These are phyloP conservation scores for Globisporangium emineosum DNA, from an alignment of 352 stramenopile genomes.

Conservation along the genomic window DNA sequence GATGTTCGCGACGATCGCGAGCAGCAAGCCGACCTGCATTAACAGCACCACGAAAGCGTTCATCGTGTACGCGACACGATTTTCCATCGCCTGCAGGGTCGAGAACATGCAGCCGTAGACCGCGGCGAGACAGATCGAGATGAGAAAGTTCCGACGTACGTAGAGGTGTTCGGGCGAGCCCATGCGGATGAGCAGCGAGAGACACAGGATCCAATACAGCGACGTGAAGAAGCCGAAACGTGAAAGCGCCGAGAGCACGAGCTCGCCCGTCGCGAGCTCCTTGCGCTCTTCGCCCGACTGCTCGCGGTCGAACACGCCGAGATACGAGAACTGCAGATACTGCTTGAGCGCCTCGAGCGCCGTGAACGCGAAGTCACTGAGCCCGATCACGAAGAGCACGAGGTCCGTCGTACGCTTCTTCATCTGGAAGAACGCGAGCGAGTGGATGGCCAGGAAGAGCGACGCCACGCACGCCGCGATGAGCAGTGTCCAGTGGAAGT, in stretches of 20 bases:
- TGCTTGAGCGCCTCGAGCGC: constrained; percentile 50
- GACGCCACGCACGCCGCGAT: constrained; percentile 28
- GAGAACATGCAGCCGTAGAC: constrained; percentile 59
- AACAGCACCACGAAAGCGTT: constrained; percentile 41
- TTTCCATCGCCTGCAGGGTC: constrained; percentile 26
- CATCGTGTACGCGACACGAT: constrained; percentile 32
- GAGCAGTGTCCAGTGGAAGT: constrained; percentile 52
- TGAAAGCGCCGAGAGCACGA: constrained; percentile 38
- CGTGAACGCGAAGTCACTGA: constrained; percentile 54
- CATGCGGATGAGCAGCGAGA: constrained; percentile 68
- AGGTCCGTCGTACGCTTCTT: constrained; percentile 72
- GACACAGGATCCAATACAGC: constrained; percentile 64
- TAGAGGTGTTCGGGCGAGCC: constrained; percentile 55
- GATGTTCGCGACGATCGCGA: constrained; percentile 50
- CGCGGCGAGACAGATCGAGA: constrained; percentile 42
- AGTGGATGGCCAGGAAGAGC: constrained; percentile 64
- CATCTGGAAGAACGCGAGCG: constrained; percentile 48
- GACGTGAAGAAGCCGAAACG: constrained; percentile 77
- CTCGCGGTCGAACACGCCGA: constrained; percentile 28
- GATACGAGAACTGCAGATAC: constrained; percentile 39
- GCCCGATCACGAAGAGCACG: constrained; percentile 59
- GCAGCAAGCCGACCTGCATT: constrained; percentile 43
- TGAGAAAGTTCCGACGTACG: constrained; percentile 37
- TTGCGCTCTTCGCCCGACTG: constrained; percentile 5
- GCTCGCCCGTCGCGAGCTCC: constrained; percentile 17